These are phyloP conservation scores for Immersiella caudata DNA, from an alignment of 495 filamentous ascomycete genomes.

Conservation along the genomic window DNA sequence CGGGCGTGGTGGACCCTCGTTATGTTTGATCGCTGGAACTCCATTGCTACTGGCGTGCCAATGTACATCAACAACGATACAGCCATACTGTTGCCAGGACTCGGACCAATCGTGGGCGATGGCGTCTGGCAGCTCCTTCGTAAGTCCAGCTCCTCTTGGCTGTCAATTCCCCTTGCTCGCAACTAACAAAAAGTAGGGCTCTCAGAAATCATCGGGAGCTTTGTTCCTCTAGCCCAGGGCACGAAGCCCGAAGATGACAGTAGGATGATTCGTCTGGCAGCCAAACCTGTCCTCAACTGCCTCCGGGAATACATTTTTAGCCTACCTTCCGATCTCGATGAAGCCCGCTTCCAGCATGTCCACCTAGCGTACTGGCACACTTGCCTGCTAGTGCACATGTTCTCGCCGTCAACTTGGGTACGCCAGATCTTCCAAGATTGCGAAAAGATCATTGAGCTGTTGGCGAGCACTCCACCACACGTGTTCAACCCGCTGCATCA, in stretches of 20 bases:
- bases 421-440: slow-evolving; percentile 63
- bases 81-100: slow-evolving; percentile 63
- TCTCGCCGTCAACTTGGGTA: slow-evolving; percentile 46
- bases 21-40: slow-evolving; percentile 76
- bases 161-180: not conserved
- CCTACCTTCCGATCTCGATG: slow-evolving; percentile 38
- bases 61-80: slow-evolving; percentile 62
- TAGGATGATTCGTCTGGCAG: not conserved
- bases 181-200: slow-evolving; percentile 39
- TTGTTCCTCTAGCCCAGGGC: not conserved
- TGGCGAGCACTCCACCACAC: slow-evolving; percentile 59
- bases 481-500: slow-evolving; percentile 66
- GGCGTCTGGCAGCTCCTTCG: slow-evolving; percentile 65
- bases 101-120: slow-evolving; percentile 67
- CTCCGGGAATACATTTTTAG: slow-evolving; percentile 42
- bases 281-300: not conserved
- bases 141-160: slow-evolving; percentile 46
- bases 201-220: slow-evolving; percentile 38
- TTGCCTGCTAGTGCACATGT: slow-evolving; percentile 63
- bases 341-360: slow-evolving; percentile 54
- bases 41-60: slow-evolving; percentile 64
- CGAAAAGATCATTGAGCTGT: slow-evolving; percentile 56
- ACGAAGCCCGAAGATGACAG: not conserved
- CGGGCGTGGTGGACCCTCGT: slow-evolving; percentile 76
- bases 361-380: slow-evolving; percentile 76